A percentile compares a stretch with the other conserved stretches of the same genome.
Conservation (phyloP, 345 rosid species). For the Kandelia obovata region DNA sequence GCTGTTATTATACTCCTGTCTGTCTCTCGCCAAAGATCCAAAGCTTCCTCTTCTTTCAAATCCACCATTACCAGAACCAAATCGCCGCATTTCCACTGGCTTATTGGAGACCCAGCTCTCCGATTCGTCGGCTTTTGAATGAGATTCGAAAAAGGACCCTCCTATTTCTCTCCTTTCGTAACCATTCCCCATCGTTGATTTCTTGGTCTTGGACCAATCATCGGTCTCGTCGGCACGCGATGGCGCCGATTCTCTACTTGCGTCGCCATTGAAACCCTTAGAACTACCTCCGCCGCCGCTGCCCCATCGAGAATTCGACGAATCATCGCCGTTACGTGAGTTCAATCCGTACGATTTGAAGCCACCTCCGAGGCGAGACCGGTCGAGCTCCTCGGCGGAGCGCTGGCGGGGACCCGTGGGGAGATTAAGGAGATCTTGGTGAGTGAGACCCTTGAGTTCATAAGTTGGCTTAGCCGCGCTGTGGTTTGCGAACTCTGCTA, state of each 20-base stretch:
- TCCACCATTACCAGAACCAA: slow-evolving; percentile 23
- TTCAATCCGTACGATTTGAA: slow-evolving; percentile 45
- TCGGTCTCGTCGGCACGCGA: slow-evolving; percentile 92
- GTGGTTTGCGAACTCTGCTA: slow-evolving; percentile 51
- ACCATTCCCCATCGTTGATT: slow-evolving; percentile 41
- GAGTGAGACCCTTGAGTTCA: slow-evolving; percentile 38
- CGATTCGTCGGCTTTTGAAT: slow-evolving; percentile 83
- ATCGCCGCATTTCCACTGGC: slow-evolving; percentile 38
- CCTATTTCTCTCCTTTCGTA: slow-evolving; percentile 56
- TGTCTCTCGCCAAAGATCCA: slow-evolving; percentile 55
- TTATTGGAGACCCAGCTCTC: slow-evolving; percentile 76
- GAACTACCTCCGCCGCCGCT: slow-evolving; percentile 19
- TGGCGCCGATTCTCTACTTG: slow-evolving; percentile 44
- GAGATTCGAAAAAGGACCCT: slow-evolving; percentile 44
- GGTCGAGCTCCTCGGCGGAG: slow-evolving; percentile 79
- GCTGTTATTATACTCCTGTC: slow-evolving; percentile 27
- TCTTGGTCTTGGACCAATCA: slow-evolving; percentile 79
- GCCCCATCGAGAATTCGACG: slow-evolving; percentile 61
- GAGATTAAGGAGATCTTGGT: slow-evolving; percentile 54
- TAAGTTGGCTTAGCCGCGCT: slow-evolving; percentile 31
- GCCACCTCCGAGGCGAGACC: slow-evolving; percentile 75
- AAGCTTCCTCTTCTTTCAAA: slow-evolving; percentile 69
- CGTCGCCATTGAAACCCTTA: slow-evolving; percentile 48
- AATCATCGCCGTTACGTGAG: slow-evolving; percentile 43
- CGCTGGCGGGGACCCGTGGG: slow-evolving; percentile 93